Percentiles rank a stretch among this genome's conserved stretches.
Evolutionary conservation across 192 early-diverging fungal species (phyloP).

Genomic region (Rhizoclosmatium globosum): DNA sequence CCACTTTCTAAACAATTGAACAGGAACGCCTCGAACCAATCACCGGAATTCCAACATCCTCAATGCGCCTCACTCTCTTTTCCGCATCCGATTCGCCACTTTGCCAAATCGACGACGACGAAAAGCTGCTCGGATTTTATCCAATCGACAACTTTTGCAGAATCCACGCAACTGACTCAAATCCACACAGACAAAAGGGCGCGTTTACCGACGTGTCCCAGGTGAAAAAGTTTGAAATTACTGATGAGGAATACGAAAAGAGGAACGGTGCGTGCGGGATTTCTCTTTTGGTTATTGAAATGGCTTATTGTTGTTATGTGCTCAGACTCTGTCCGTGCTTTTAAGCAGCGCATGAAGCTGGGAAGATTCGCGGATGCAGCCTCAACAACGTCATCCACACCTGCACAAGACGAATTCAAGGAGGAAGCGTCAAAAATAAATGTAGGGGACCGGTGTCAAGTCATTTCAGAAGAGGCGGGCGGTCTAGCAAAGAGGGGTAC

Average conservation of each 20-base stretch:
- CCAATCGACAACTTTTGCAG: constrained; percentile 85
- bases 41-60: constrained; percentile 80
- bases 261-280: constrained; percentile 59
- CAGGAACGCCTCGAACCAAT: constrained; percentile 88
- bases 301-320: not conserved
- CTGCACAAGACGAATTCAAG: constrained; percentile 59
- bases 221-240: constrained; percentile 94
- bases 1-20: not conserved
- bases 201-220: constrained; percentile 88
- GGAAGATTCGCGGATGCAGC: constrained; percentile 81
- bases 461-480: constrained; percentile 63
- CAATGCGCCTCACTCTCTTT: constrained; percentile 57
- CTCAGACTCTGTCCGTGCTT: constrained; percentile 85
- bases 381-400: constrained; percentile 22
- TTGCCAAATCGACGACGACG: constrained; percentile 50
- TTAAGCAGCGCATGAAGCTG: constrained; percentile 87
- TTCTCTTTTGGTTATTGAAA: not conserved
- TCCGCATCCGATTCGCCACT: constrained; percentile 55
- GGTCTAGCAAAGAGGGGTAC: constrained; percentile 57
- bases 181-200: constrained; percentile 69
- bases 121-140: constrained; percentile 85
- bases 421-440: constrained; percentile 72
- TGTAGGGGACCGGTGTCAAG: constrained; percentile 85
- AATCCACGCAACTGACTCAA: constrained; percentile 75
- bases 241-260: constrained; percentile 89